Evolutionary conservation across 257 asterid species (phyloP), one percentile per base, ranked within the genome.

Genomic region (Coffea eugenioides): DNA sequence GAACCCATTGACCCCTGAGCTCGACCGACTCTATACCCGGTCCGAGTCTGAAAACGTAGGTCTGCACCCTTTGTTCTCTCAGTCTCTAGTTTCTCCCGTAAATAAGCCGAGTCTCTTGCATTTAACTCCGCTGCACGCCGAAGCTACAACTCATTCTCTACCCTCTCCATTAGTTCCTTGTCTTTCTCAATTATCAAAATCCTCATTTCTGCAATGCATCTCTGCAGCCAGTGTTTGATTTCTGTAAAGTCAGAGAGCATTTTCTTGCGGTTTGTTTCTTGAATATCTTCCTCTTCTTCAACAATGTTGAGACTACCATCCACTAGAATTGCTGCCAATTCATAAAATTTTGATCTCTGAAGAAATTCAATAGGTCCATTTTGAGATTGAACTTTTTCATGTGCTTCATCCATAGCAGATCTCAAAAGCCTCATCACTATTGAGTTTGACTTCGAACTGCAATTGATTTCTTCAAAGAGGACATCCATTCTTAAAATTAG

Each of bases 341-440:
- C 93, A 62, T 91, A 91, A 75, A 90, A 92, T 14, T 85, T 88
- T 6, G 94, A 90, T 80, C 94, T 82, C 66, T 89, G 95, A 51
- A 94, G 80, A 81, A 89, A 91, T 77, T 90, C 94, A 6, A 94
- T 87, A 11, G 97, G 94, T 23, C 97, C 94, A 9, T 87, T 91
- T 61, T 80, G 82, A 18, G 88, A 88, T 66, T 90, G 95, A 69
- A 91, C 80, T 46, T 92, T 88, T 65, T 90, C 94, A 69, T 87
- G 97, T 54, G 95, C 94, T 85, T 85, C 85, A 39, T 91, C 97
- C 98, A 94, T 88, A 73, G 97, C 97, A 27, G 90, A 83, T 88
- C 94, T 87, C 79, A 94, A 43, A 45, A 94, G 86, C 67, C 87
- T 86, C 97, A 94, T 90, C 76, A 91, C 92, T 80, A 85, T 84